phyloP scores from a whole-genome alignment of 768 basidiomycete species.

The Boletus rex-veris region DNA sequence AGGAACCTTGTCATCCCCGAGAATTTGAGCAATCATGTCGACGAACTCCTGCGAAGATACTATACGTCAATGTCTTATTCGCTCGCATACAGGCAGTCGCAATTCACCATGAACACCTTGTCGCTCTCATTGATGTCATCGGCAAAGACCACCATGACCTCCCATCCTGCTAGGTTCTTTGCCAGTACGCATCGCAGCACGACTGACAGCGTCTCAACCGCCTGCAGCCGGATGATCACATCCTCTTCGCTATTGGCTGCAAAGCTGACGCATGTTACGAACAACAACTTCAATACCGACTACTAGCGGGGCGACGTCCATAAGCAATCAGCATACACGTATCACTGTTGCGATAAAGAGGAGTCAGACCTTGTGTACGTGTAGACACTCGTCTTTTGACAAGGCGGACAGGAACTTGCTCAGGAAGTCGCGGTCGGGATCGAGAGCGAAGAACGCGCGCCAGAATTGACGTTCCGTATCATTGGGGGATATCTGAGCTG shows the following conservation, averaged over 20 bases:
- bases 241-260: conserved; percentile 32
- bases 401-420: conserved; percentile 37
- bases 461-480: conserved; percentile 48
- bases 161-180: conserved; percentile 66
- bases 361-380: conserved; percentile 46
- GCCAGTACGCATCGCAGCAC: conserved; percentile 46
- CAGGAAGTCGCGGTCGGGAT: conserved; percentile 49
- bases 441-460: conserved; percentile 48
- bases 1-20: conserved; percentile 44
- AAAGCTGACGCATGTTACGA: conserved; percentile 43
- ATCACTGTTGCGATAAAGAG: background rate
- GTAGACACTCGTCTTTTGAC: conserved; percentile 49
- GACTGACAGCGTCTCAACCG: conserved; percentile 50
- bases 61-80: background rate
- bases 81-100: background rate
- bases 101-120: conserved; percentile 48
- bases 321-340: conserved; percentile 8
- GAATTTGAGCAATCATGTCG: conserved; percentile 41
- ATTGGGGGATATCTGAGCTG: conserved; percentile 43
- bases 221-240: conserved; percentile 29
- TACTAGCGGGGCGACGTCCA: conserved; percentile 36
- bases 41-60: conserved; percentile 45
- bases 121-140: conserved; percentile 60
- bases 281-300: conserved; percentile 46
- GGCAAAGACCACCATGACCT: conserved; percentile 67